These are phyloP conservation scores for Volutella citrinella DNA, from an alignment of 2,329 filamentous ascomycete species.

Conservation along the genomic window DNA sequence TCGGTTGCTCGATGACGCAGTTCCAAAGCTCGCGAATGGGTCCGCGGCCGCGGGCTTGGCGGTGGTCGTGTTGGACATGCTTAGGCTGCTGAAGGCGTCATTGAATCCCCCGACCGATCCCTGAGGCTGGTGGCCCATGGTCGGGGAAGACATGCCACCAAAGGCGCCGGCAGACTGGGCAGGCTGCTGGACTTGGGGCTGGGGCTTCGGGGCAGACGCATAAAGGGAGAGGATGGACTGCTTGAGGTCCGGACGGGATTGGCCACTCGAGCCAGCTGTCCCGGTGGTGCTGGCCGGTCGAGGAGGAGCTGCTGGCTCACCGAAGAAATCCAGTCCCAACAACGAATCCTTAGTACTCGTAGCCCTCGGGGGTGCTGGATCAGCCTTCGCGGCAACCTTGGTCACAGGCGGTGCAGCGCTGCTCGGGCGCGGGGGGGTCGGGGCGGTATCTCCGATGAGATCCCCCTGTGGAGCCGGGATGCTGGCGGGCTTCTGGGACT, in stretches of 20 bases:
- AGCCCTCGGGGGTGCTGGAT: constrained; percentile 63
- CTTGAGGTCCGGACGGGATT: constrained; percentile 89
- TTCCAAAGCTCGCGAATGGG: constrained; percentile 62
- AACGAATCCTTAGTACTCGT: constrained; percentile 84
- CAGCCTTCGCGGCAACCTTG: constrained; percentile 57
- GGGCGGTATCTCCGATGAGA: constrained; percentile 77
- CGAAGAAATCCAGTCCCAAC: constrained; percentile 89
- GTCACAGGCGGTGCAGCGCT: constrained; percentile 65
- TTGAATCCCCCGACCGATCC: constrained; percentile 62
- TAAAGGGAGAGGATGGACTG: constrained; percentile 97
- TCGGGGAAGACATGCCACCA: constrained; percentile 62
- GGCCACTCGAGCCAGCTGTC: constrained; percentile 54
- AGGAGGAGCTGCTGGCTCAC: constrained; percentile 67
- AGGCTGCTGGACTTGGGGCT: constrained; percentile 47
- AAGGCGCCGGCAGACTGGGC: constrained; percentile 61
- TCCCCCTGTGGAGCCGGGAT: constrained; percentile 59
- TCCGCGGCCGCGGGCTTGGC: constrained; percentile 43
- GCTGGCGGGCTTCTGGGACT: constrained; percentile 33
- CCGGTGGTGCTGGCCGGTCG: constrained; percentile 80
- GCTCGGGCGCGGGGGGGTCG: constrained; percentile 66
- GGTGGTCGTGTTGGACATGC: constrained; percentile 39
- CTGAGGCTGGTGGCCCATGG: constrained; percentile 47
- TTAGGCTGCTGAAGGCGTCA: constrained; percentile 64
- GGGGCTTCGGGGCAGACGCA: constrained; percentile 77
- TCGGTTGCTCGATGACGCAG: constrained; percentile 30